Percentiles rank a stretch among this genome's conserved stretches.
phyloP scores from a whole-genome alignment of 495 filamentous ascomycete species.

The Saxispiralis lemnorum region DNA sequence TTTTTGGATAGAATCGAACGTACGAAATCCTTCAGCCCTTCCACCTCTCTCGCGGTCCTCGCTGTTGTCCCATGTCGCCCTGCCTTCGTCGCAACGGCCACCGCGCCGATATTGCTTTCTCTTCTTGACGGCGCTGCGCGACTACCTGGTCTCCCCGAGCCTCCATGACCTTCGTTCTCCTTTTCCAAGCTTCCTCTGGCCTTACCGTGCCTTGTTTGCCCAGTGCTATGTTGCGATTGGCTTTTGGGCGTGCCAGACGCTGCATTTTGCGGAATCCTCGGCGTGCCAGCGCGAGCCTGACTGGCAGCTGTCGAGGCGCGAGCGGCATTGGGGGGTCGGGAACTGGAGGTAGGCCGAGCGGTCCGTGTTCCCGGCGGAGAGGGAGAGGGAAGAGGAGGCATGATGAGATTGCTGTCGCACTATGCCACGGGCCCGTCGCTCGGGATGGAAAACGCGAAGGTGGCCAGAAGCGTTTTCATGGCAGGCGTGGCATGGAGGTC shows the following conservation, averaged over 20 bases:
- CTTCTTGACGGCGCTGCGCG: too few species aligned
- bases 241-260: not conserved
- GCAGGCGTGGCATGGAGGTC: too few species aligned
- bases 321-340: not conserved
- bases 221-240: too few species aligned
- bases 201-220: not conserved
- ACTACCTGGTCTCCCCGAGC: too few species aligned
- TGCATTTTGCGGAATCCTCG: not conserved
- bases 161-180: not conserved
- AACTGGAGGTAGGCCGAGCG: too few species aligned
- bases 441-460: too few species aligned
- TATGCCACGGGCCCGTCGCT: too few species aligned
- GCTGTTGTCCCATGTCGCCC: constrained; percentile 11
- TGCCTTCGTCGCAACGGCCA: not conserved
- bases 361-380: too few species aligned
- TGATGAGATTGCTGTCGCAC: too few species aligned
- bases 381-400: too few species aligned
- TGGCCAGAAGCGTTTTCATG: too few species aligned
- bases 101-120: too few species aligned
- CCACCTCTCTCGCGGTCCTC: constrained; percentile 15
- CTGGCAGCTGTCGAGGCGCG: constrained; percentile 2
- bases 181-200: constrained; percentile 2
- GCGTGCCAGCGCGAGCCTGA: constrained; percentile 1
- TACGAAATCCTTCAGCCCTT: constrained; percentile 17
- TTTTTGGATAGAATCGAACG: not conserved